Evolutionary conservation across 345 rosid species (phyloP), one percentile per base, ranked within the genome.

Genomic region (Populus simonii): DNA sequence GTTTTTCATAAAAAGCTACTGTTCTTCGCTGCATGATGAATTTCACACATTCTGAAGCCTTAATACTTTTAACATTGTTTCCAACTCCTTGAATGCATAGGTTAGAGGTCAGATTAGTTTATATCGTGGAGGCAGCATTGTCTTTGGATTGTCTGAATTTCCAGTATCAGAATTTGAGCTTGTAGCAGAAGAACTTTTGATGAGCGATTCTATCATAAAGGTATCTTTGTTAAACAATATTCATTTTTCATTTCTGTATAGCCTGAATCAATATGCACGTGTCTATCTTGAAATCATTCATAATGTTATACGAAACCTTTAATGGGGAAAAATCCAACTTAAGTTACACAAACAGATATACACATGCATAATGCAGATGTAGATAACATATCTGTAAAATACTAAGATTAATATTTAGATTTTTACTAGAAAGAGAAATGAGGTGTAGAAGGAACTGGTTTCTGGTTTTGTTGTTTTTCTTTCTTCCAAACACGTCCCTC

Each of bases 121-220:
- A 70, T 92, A 92, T 80, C 83, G 90, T 73, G 97, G 97, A 80
- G 92, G 97, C 84, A 89, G 89, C 85, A 91, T 96, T 80, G 87
- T 86, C 78, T 96, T 96, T 85, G 99, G 99, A 76, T 84, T 96
- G 87, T 88, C 93, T 65, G 86, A 80, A 29, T 93, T 74, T 81
- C 97, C 99, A 74, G 87, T 93, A 63, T 96, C 99, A 77, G 99
- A 96, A 85, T 96, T 96, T 89, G 99, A 96, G 85, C 97, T 96
- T 74, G 93, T 90, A 17, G 99, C 97, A 6, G 99, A 96, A 86
- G 99, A 96, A 82, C 94, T 96, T 83, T 75, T 96, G 84, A 92
- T 96, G 99, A 96, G 99, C 77, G 86, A 96, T 85, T 93, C 98
- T 47, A 76, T 93, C 84, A 91, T 96, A 86, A 92, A 92, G 97